A percentile compares a stretch with the other conserved stretches of the same genome.
phyloP scores from a whole-genome alignment of 140 eudicot genomes.

The Stevia rebaudiana region DNA sequence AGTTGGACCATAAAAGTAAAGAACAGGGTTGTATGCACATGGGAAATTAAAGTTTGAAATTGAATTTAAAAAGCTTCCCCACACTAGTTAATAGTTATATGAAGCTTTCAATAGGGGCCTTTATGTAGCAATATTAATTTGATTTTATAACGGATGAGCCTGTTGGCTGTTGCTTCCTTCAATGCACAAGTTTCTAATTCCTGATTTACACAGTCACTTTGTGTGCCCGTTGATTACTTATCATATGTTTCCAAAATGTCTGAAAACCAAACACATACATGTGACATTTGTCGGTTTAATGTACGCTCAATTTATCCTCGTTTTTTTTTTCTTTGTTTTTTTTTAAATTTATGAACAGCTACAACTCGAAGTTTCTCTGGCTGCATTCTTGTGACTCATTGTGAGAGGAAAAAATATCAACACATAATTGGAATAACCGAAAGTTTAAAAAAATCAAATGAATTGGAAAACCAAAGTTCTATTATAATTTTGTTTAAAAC shows the following conservation, averaged over 20 bases:
- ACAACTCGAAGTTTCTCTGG: no score
- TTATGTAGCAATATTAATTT: no score
- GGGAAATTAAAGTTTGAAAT: conserved; percentile 25
- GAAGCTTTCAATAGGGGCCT: conserved; percentile 4
- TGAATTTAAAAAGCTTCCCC: conserved; percentile 26
- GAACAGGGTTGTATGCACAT: conserved; percentile 25
- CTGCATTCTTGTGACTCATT: no score
- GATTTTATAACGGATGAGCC: not conserved
- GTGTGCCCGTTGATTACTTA: not conserved
- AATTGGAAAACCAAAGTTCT: no score
- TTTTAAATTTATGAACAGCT: no score
- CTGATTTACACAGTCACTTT: conserved; percentile 4
- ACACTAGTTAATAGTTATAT: conserved; percentile 19
- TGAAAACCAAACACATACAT: not conserved
- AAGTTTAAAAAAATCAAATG: no score
- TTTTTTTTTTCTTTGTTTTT: no score
- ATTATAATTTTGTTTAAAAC: no score
- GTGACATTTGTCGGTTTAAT: conserved; percentile 20
- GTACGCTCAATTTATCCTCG: no score
- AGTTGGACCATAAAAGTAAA: conserved; percentile 27
- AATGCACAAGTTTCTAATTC: conserved; percentile 12
- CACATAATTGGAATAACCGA: no score
- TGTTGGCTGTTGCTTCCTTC: conserved; percentile 8
- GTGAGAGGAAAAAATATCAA: no score
- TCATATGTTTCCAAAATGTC: conserved; percentile 1